Conservation (phyloP, 129 eudicot genomes). For the Escallonia herrerae region DNA sequence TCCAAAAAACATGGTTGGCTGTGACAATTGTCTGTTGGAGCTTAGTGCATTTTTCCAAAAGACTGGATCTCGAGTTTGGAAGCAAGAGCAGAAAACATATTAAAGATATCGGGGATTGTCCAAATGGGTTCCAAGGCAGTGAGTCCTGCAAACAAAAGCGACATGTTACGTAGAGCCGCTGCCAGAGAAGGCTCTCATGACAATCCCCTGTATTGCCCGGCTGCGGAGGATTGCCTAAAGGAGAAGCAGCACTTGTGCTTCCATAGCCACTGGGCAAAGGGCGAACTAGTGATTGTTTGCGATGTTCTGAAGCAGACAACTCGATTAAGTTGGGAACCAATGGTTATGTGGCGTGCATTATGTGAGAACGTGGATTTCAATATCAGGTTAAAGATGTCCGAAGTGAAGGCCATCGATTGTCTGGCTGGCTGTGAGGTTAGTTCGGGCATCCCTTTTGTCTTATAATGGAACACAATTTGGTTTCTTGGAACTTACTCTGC, state of each 20-base stretch:
- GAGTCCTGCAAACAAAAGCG: slow-evolving; percentile 11
- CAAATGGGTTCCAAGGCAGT: slow-evolving; percentile 7
- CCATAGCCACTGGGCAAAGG: slow-evolving; percentile 72
- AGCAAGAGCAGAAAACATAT: slow-evolving; percentile 37
- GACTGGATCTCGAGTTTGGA: slow-evolving; percentile 51
- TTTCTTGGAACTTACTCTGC: no score
- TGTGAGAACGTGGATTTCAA: slow-evolving; percentile 44
- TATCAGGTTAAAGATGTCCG: slow-evolving; percentile 45
- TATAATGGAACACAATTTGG: no score
- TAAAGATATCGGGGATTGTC: slow-evolving; percentile 11
- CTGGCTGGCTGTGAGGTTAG: slow-evolving; percentile 84
- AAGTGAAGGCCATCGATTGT: slow-evolving; percentile 85
- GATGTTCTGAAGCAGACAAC: slow-evolving; percentile 53
- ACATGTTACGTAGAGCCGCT: slow-evolving; percentile 37
- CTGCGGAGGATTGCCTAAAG: slow-evolving; percentile 26
- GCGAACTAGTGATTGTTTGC: slow-evolving; percentile 74
- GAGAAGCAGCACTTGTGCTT: slow-evolving; percentile 40
- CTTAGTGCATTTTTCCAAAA: slow-evolving; percentile 52
- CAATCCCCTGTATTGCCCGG: slow-evolving; percentile 59
- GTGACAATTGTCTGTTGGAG: slow-evolving; percentile 47
- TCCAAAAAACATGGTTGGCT: slow-evolving; percentile 74
- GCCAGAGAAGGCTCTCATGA: slow-evolving; percentile 47
- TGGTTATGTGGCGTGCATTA: slow-evolving; percentile 95
- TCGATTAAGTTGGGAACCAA: slow-evolving; percentile 96
- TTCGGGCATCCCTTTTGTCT: slow-evolving; percentile 6